A percentile compares a stretch with the other conserved stretches of the same genome.
phyloP scores from a whole-genome alignment of 176 grass and related monocot species.

The Oryza punctata region DNA sequence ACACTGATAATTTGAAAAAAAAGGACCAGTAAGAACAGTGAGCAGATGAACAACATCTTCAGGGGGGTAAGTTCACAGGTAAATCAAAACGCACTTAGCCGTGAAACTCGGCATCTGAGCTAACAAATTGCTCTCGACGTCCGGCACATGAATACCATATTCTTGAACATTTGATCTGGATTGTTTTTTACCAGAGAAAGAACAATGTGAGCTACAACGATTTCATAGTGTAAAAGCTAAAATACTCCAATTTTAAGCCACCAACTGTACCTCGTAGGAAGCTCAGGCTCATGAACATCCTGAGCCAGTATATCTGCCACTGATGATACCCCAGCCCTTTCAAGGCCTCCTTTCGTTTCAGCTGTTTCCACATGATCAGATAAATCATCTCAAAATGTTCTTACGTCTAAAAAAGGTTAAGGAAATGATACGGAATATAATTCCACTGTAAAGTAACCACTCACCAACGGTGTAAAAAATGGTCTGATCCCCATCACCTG shows the following conservation, averaged over 20 bases:
- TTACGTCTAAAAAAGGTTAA: too few species aligned
- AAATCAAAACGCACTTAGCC: constrained; percentile 57
- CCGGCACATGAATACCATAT: constrained; percentile 46
- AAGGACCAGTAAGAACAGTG: constrained; percentile 26
- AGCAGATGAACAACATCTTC: not conserved
- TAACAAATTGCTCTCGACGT: constrained; percentile 50
- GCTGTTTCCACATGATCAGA: constrained; percentile 12
- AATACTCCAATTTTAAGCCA: not conserved
- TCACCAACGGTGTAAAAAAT: constrained; percentile 51
- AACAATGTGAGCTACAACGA: not conserved
- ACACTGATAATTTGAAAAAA: constrained; percentile 52
- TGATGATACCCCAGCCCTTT: constrained; percentile 38
- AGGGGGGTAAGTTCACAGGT: not conserved
- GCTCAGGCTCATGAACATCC: constrained; percentile 49
- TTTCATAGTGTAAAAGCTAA: constrained; percentile 1
- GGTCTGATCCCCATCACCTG: constrained; percentile 41
- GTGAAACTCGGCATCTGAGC: constrained; percentile 69
- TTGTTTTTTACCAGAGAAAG: constrained; percentile 22
- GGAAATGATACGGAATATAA: not conserved
- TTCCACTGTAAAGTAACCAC: not conserved
- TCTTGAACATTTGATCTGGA: constrained; percentile 47
- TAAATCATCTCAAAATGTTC: not conserved
- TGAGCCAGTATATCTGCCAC: constrained; percentile 49
- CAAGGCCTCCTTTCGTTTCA: constrained; percentile 36
- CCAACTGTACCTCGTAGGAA: constrained; percentile 43